Base-by-base conservation (phyloP, 345 rosid species). In the Laguncularia racemosa region DNA sequence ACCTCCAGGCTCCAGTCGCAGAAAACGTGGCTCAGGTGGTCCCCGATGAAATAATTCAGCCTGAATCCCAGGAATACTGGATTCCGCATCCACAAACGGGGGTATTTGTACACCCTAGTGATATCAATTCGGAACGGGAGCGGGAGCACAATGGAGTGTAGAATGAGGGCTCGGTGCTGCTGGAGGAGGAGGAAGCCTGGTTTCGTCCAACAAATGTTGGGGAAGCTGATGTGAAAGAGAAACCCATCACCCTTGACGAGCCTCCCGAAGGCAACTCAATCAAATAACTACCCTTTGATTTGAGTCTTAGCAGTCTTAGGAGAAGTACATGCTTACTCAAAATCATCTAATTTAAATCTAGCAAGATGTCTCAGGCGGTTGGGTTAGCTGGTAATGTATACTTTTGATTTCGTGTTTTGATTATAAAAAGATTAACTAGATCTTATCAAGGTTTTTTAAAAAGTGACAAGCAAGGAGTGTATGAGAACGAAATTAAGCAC, bases 111-210 rank as follows among this genome's bases (percentile, higher is more conserved):
- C 98, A 96, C 10, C 77, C 84, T 26, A 17, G 80, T 2, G 83
- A 76, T 26, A 68, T 74, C 43, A 3, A 44, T 20, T 9, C 74
- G 0, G 67, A 55, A n/a, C 67, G 71, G 0, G 79, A 61, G 2
- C 48, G 8, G 55, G 19, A 48, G 19, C 20, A 50, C 20, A 58
- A 55, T 76, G 3, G 8, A 57, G 12, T 51, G 50, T 13, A 58
- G 52, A 19, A 62, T 2, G 40, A 47, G 13, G 48, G 17, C 14
- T 78, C 87, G 0, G 83, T 73, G 53, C 51, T 86, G n/a, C n/a
- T n/a, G n/a, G n/a, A n/a, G 70, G 92, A 88, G 68, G 90, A 91
- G 73, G 77, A 78, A 68, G 96, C 98, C 11, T 91, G 89, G 88
- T 88, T 81, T 73, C 96, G 98, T 44, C 95, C 95, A 11, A 85